Conservation (phyloP, 75 land plant species). For the Selaginella moellendorffii region DNA sequence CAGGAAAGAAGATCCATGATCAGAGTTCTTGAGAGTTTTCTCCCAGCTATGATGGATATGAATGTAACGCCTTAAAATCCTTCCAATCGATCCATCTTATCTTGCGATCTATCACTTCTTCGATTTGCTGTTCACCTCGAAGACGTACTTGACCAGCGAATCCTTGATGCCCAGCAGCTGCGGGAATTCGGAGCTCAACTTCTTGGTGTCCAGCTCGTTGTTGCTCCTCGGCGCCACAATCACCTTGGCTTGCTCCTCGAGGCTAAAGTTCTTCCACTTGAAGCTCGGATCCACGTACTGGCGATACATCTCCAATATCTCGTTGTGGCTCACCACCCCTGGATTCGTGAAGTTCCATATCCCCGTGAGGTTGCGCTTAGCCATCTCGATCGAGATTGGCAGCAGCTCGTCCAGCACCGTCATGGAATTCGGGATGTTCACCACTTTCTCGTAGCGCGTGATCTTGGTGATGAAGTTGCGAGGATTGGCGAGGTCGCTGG, state of each 20-base stretch:
- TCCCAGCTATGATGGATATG: too few species aligned
- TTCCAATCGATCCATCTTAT: too few species aligned
- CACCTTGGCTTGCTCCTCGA: conserved; percentile 68
- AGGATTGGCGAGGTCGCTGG: too few species aligned
- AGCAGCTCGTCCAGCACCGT: conserved; percentile 2
- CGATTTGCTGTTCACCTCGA: conserved; percentile 52
- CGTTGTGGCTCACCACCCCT: conserved; percentile 51
- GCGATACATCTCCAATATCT: conserved; percentile 58
- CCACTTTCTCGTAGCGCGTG: neutral
- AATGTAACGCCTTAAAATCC: too few species aligned
- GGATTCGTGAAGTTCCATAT: conserved; percentile 31
- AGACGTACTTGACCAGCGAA: conserved; percentile 46
- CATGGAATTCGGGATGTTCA: conserved; percentile 5
- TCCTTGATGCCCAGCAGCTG: conserved; percentile 47
- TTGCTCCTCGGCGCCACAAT: conserved; percentile 58
- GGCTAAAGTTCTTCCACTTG: conserved; percentile 49
- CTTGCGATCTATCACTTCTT: too few species aligned
- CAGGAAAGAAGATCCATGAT: too few species aligned
- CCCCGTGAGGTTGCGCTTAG: conserved; percentile 11
- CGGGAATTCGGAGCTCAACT: conserved; percentile 43
- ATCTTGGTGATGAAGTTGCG: conserved; percentile 8
- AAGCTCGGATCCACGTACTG: conserved; percentile 45
- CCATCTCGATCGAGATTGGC: neutral
- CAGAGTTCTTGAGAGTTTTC: too few species aligned
- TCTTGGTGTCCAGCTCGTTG: conserved; percentile 47